A percentile compares a stretch with the other conserved stretches of the same genome.
Conservation (phyloP, 805 yeast species). For the Diddensiella santjacobensis region DNA sequence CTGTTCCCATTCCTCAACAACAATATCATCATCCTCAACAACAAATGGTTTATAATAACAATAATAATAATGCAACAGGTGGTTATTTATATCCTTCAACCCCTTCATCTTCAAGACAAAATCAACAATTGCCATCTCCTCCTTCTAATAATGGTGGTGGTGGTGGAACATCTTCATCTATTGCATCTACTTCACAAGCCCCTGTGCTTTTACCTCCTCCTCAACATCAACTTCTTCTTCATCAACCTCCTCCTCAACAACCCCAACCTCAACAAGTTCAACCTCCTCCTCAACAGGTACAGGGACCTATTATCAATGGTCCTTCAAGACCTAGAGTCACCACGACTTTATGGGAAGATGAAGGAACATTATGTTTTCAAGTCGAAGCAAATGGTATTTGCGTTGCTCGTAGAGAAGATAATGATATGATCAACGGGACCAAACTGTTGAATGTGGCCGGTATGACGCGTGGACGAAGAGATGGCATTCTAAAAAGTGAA, state of each 20-base stretch:
- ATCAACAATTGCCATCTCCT: no score
- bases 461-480: slow-evolving; percentile 84
- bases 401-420: slow-evolving; percentile 80
- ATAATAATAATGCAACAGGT: neutral
- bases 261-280: neutral
- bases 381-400: slow-evolving; percentile 78
- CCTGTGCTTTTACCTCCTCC: neutral
- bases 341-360: slow-evolving; percentile 90
- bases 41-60: neutral
- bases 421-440: slow-evolving; percentile 83
- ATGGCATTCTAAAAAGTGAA: slow-evolving; percentile 76
- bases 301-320: neutral
- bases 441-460: slow-evolving; percentile 78
- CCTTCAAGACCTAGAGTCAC: slow-evolving; percentile 50
- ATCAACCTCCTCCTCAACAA: neutral
- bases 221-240: neutral
- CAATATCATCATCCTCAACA: neutral
- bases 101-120: no score
- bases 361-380: slow-evolving; percentile 77
- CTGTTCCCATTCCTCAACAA: neutral
- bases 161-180: no score
- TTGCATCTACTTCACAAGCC: no score
- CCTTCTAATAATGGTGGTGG: no score
- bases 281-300: neutral
- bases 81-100: no score